phyloP scores from a whole-genome alignment of 345 rosid species.

The Populus pruinosa region DNA sequence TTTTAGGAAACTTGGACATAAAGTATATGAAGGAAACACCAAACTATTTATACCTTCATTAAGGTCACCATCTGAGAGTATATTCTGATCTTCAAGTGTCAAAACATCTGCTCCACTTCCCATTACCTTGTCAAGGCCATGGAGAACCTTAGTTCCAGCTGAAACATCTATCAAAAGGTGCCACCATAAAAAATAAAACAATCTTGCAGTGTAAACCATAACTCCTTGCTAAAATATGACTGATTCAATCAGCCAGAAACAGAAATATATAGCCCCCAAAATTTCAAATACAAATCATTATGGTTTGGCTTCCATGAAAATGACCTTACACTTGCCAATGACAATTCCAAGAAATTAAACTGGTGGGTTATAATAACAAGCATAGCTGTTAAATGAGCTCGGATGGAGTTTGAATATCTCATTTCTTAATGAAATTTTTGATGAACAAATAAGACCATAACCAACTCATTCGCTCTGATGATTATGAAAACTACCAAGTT shows the following conservation, averaged over 20 bases:
- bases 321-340: background rate
- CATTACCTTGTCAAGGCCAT: slow-evolving; percentile 88
- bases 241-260: slow-evolving; percentile 9
- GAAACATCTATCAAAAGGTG: slow-evolving; percentile 55
- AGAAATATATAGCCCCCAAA: background rate
- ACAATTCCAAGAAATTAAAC: background rate
- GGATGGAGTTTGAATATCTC: background rate
- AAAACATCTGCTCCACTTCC: slow-evolving; percentile 96
- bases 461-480: background rate
- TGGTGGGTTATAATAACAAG: background rate
- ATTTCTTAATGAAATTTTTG: background rate
- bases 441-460: background rate
- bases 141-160: slow-evolving; percentile 81
- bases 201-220: background rate
- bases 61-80: slow-evolving; percentile 77
- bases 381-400: background rate
- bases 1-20: slow-evolving; percentile 8
- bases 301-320: background rate
- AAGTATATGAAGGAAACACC: slow-evolving; percentile 13
- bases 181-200: slow-evolving; percentile 14
- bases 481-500: background rate
- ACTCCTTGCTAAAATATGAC: slow-evolving; percentile 8
- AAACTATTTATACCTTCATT: slow-evolving; percentile 62
- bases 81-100: slow-evolving; percentile 87
- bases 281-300: background rate